Percentiles rank a stretch among this genome's conserved stretches.
Conservation (phyloP, 1,284 basidiomycete genomes). For the Trichosporon sp. region DNA sequence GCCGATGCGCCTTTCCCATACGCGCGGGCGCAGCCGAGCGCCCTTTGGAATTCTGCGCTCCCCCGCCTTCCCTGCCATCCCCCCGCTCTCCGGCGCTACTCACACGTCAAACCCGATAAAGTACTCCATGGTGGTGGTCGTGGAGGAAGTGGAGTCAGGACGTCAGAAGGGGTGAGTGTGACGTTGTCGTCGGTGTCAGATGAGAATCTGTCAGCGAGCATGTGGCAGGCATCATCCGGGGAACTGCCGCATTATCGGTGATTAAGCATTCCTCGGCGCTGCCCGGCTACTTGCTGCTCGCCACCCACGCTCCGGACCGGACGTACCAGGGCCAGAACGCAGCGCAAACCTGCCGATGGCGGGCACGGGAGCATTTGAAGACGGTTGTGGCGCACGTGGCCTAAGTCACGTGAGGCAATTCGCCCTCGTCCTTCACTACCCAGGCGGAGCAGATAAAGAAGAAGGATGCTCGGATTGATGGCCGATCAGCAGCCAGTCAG, state of each 20-base stretch:
- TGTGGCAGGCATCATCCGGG: background rate
- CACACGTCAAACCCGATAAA: slow-evolving; percentile 60
- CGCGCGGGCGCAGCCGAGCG: too few species aligned
- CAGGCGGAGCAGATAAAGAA: too few species aligned
- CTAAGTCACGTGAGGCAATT: background rate
- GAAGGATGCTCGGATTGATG: background rate
- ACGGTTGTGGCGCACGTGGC: background rate
- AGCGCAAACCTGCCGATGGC: background rate
- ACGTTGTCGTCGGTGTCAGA: background rate
- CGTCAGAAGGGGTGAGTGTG: background rate
- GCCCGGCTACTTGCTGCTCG: background rate
- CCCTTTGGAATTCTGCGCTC: background rate
- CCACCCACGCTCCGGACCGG: background rate
- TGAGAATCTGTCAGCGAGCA: background rate
- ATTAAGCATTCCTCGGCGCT: background rate
- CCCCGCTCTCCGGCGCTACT: slow-evolving; percentile 20
- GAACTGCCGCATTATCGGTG: background rate
- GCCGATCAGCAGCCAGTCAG: too few species aligned
- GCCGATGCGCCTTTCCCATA: too few species aligned
- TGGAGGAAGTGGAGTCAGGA: background rate
- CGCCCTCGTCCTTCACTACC: too few species aligned
- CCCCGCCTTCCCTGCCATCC: background rate
- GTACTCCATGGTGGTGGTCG: slow-evolving; percentile 36
- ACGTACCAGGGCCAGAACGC: background rate
- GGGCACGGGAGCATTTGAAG: background rate